These are phyloP conservation scores for Fusarium sp. DNA, from an alignment of 2,329 filamentous ascomycete genomes.

Conservation along the genomic window DNA sequence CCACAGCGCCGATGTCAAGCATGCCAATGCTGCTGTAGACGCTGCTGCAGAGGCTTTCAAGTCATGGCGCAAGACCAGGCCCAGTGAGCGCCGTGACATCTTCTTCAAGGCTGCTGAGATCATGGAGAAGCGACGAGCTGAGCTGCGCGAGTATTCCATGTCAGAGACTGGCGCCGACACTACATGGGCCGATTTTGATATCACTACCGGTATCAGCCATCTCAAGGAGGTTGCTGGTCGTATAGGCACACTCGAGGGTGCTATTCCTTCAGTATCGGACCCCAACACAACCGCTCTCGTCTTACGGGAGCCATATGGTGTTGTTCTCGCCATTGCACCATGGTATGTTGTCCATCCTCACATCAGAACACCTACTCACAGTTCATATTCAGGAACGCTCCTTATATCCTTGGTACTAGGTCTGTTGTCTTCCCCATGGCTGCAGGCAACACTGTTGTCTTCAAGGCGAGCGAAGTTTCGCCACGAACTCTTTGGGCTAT, in stretches of 20 bases:
- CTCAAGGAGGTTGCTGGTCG: constrained; percentile 58
- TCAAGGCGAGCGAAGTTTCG: constrained; percentile 77
- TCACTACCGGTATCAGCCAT: constrained; percentile 51
- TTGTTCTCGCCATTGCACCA: constrained; percentile 81
- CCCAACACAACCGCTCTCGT: constrained; percentile 66
- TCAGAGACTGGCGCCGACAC: constrained; percentile 57
- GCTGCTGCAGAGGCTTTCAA: constrained; percentile 74
- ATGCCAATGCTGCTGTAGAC: constrained; percentile 64
- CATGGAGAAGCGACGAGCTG: constrained; percentile 67
- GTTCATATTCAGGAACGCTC: constrained; percentile 62
- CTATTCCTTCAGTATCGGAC: constrained; percentile 50
- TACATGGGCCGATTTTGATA: constrained; percentile 57
- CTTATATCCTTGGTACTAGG: constrained; percentile 65
- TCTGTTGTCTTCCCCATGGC: constrained; percentile 74
- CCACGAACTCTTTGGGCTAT: constrained; percentile 73
- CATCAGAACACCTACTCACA: not conserved
- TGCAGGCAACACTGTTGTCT: constrained; percentile 78
- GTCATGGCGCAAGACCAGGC: constrained; percentile 73
- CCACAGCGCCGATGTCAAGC: constrained; percentile 65
- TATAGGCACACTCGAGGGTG: constrained; percentile 53
- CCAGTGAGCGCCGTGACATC: constrained; percentile 72
- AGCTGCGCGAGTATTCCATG: constrained; percentile 69
- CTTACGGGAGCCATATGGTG: constrained; percentile 80
- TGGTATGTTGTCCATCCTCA: constrained; percentile 66
- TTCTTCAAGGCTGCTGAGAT: constrained; percentile 76